phyloP scores from a whole-genome alignment of 164 flowering plant species.

The Berberis thunbergii region DNA sequence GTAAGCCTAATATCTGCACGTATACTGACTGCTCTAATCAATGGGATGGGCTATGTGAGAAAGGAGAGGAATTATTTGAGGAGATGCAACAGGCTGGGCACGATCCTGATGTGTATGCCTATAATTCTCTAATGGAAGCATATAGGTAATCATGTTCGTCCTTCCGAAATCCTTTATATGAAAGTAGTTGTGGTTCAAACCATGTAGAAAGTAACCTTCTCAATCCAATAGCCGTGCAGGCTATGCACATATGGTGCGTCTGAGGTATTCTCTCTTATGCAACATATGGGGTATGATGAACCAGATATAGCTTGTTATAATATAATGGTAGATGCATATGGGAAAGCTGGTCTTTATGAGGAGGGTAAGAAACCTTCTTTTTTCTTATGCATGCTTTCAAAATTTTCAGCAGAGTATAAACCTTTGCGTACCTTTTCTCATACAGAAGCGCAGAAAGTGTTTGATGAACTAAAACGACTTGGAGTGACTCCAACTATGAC shows the following conservation, averaged over 20 bases:
- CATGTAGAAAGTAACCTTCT: background rate
- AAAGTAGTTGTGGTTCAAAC: background rate
- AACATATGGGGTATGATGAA: conserved; percentile 81
- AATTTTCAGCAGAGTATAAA: too few species aligned
- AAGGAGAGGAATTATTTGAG: conserved; percentile 86
- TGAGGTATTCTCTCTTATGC: conserved; percentile 89
- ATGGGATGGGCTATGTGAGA: conserved; percentile 85
- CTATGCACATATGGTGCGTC: conserved; percentile 65
- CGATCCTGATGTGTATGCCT: conserved; percentile 93
- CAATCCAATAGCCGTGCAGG: conserved; percentile 49
- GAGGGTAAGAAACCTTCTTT: conserved; percentile 34
- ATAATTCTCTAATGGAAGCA: conserved; percentile 94
- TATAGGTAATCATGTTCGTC: conserved; percentile 40
- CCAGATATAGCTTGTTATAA: conserved; percentile 92
- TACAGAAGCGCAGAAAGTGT: conserved; percentile 58
- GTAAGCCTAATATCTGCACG: conserved; percentile 77
- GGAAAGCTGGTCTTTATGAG: conserved; percentile 68
- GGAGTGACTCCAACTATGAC: conserved; percentile 83
- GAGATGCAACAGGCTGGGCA: conserved; percentile 73
- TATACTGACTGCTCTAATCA: conserved; percentile 62
- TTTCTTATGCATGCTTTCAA: too few species aligned
- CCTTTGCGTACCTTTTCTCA: background rate
- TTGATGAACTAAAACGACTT: conserved; percentile 58
- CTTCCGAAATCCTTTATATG: too few species aligned
- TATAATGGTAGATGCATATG: conserved; percentile 94